Conservation (phyloP, 306 rosid genomes). For the Pyrus communis region DNA sequence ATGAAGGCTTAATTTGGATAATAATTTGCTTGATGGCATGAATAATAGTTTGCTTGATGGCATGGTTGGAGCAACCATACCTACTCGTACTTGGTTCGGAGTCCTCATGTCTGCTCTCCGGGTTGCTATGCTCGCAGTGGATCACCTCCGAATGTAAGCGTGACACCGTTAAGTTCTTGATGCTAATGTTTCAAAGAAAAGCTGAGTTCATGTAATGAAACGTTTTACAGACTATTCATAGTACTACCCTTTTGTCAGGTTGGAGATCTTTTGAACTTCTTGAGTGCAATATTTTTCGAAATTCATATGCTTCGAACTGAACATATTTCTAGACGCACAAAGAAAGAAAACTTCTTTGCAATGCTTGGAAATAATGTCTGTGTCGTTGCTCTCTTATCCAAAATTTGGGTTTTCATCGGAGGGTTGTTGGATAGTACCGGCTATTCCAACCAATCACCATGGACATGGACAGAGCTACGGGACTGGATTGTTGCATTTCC, state of each 20-base stretch:
- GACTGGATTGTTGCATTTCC: slow-evolving; percentile 56
- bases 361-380: slow-evolving; percentile 63
- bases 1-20: not conserved
- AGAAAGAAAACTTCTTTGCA: slow-evolving; percentile 43
- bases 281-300: slow-evolving; percentile 71
- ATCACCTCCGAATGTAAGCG: slow-evolving; percentile 49
- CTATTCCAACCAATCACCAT: slow-evolving; percentile 23
- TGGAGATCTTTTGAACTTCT: slow-evolving; percentile 68
- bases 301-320: slow-evolving; percentile 76
- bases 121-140: slow-evolving; percentile 62
- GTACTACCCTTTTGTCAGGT: slow-evolving; percentile 30
- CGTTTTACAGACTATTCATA: not conserved
- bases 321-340: slow-evolving; percentile 47
- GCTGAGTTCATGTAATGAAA: not conserved
- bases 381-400: slow-evolving; percentile 43
- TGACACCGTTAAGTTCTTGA: not conserved
- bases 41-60: slow-evolving; percentile 45
- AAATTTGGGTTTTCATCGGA: slow-evolving; percentile 50
- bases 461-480: slow-evolving; percentile 47
- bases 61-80: slow-evolving; percentile 48
- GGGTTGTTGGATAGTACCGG: slow-evolving; percentile 34
- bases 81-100: slow-evolving; percentile 63
- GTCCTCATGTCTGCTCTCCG: slow-evolving; percentile 60
- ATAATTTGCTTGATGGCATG: slow-evolving; percentile 51
- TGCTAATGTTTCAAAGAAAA: not conserved